Evolutionary conservation across 768 basidiomycete genomes (phyloP).

Genomic region (Boletus vermiculosoides): DNA sequence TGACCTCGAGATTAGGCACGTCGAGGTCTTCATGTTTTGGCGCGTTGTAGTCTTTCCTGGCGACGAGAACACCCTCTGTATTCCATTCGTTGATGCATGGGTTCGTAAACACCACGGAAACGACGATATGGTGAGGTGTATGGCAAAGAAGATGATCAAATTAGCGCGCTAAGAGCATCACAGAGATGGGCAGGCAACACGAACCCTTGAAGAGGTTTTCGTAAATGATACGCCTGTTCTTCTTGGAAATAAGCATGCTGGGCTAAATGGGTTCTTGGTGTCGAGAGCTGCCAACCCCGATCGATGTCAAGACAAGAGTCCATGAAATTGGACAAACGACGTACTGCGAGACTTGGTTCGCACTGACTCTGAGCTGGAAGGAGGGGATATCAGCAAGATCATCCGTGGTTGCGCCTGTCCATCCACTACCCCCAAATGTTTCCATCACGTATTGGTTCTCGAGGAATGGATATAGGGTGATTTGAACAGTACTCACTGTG

Average conservation of each 20-base stretch:
- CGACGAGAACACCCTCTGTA: slow-evolving; percentile 95
- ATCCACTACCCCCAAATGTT: slow-evolving; percentile 34
- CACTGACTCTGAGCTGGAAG: slow-evolving; percentile 35
- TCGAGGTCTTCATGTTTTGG: slow-evolving; percentile 92
- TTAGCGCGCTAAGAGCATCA: background rate
- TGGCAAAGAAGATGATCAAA: background rate
- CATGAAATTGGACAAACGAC: slow-evolving; percentile 13
- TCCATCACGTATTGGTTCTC: slow-evolving; percentile 1
- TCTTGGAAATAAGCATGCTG: slow-evolving; percentile 96
- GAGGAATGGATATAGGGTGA: background rate
- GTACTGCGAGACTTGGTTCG: slow-evolving; percentile 37
- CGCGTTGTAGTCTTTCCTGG: slow-evolving; percentile 98
- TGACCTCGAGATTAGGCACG: slow-evolving; percentile 67
- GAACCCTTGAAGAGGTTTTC: slow-evolving; percentile 99
- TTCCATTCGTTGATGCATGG: background rate
- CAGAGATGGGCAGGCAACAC: slow-evolving; percentile 20
- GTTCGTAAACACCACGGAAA: background rate
- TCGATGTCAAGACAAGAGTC: background rate
- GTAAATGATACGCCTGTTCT: slow-evolving; percentile 94
- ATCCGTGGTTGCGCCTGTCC: slow-evolving; percentile 27
- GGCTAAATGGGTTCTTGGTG: slow-evolving; percentile 27
- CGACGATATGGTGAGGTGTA: too few species aligned
- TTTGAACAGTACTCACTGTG: slow-evolving; percentile 22
- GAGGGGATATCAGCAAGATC: slow-evolving; percentile 22
- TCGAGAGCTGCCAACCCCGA: slow-evolving; percentile 29